phyloP scores from a whole-genome alignment of 2,329 filamentous ascomycete species.

The Hypoxylon sp. region DNA sequence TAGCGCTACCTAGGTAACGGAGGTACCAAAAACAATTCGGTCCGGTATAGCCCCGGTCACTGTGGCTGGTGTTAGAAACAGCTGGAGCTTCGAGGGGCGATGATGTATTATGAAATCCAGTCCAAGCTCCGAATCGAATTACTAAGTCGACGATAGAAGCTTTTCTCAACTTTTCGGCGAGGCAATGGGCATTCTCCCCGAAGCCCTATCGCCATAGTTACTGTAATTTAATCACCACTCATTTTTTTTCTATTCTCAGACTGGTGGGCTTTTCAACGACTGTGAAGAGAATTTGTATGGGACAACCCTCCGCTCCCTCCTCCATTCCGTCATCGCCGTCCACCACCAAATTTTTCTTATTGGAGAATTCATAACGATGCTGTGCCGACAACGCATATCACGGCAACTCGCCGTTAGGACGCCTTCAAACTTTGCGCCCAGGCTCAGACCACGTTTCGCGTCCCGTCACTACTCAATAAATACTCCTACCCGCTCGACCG shows the following conservation, averaged over 20 bases:
- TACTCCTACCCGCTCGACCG: slow-evolving; percentile 37
- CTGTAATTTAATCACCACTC: slow-evolving; percentile 28
- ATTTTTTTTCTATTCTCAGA: slow-evolving; percentile 12
- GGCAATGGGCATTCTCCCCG: slow-evolving; percentile 44
- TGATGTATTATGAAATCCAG: slow-evolving; percentile 47
- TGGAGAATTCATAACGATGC: slow-evolving; percentile 46
- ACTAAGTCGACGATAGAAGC: slow-evolving; percentile 42
- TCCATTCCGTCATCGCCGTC: slow-evolving; percentile 39
- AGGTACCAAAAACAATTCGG: neutral
- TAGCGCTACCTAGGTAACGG: neutral
- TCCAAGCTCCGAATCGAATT: slow-evolving; percentile 43
- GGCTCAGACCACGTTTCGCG: slow-evolving; percentile 41
- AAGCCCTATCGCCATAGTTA: slow-evolving; percentile 19
- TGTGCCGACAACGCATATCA: slow-evolving; percentile 55
- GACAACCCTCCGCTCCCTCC: slow-evolving; percentile 10
- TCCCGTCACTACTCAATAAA: slow-evolving; percentile 50
- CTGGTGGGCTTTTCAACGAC: slow-evolving; percentile 9
- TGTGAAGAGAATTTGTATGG: slow-evolving; percentile 7
- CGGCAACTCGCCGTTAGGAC: slow-evolving; percentile 51
- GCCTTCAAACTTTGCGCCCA: slow-evolving; percentile 46
- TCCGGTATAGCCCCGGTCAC: slow-evolving; percentile 22
- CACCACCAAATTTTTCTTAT: slow-evolving; percentile 40
- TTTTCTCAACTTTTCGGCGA: slow-evolving; percentile 34
- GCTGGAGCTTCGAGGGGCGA: slow-evolving; percentile 36
- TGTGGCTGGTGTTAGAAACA: slow-evolving; percentile 23